Evolutionary conservation across 768 basidiomycete species (phyloP).

Genomic region (Lentinula raphanica): DNA sequence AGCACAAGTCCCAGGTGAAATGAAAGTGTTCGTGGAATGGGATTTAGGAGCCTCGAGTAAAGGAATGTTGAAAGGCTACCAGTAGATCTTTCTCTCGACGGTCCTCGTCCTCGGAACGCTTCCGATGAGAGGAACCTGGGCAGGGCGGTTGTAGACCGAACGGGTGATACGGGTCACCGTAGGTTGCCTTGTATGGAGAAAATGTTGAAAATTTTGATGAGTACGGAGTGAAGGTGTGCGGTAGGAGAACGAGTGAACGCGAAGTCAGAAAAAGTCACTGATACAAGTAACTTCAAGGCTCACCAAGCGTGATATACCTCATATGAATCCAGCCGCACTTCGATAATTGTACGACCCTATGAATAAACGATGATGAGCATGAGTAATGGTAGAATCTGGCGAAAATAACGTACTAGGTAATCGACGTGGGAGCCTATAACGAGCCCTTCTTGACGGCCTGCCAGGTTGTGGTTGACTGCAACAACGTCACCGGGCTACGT

Average conservation of each 20-base stretch:
- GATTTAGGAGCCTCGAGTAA: neutral
- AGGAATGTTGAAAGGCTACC: slow-evolving; percentile 33
- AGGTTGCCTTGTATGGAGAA: no score
- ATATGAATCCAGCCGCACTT: slow-evolving; percentile 70
- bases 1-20: neutral
- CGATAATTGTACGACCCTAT: slow-evolving; percentile 80
- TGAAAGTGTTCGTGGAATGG: neutral
- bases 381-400: neutral
- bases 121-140: slow-evolving; percentile 16
- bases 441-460: slow-evolving; percentile 70
- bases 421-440: slow-evolving; percentile 75
- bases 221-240: no score
- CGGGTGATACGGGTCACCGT: slow-evolving; percentile 73
- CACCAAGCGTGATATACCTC: slow-evolving; percentile 69
- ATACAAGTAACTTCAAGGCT: slow-evolving; percentile 5
- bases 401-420: slow-evolving; percentile 46
- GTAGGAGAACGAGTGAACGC: neutral
- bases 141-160: slow-evolving; percentile 54
- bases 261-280: neutral
- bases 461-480: slow-evolving; percentile 58
- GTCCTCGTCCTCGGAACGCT: slow-evolving; percentile 46
- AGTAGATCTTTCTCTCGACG: slow-evolving; percentile 72
- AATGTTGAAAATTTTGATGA: no score
- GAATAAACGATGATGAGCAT: neutral
- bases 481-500: slow-evolving; percentile 71